Percentiles rank a stretch among this genome's conserved stretches.
Conservation (phyloP, 73 alveolate genomes). For the Paramecium tetraurelia region DNA sequence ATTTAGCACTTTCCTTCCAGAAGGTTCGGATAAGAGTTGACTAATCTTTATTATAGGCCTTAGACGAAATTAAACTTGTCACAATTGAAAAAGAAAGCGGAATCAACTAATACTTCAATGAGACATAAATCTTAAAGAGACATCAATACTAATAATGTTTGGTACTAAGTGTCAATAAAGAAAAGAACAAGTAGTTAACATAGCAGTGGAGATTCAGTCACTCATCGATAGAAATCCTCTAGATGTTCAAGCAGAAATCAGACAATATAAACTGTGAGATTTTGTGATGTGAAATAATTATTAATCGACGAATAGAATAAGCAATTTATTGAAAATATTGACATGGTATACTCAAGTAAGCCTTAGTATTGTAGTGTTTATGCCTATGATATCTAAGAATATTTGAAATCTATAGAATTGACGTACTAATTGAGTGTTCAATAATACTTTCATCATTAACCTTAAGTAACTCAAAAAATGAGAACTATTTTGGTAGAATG, state of each 20-base stretch:
- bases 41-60: background rate
- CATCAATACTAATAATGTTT: background rate
- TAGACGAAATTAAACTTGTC: background rate
- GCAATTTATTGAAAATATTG: constrained; percentile 13
- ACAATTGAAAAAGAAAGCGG: background rate
- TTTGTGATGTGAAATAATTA: constrained; percentile 25
- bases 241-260: background rate
- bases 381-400: constrained; percentile 58
- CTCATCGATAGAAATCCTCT: background rate
- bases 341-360: background rate
- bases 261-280: background rate
- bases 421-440: background rate
- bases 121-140: constrained; percentile 48
- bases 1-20: background rate
- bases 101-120: background rate
- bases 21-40: constrained; percentile 38
- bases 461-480: constrained; percentile 76
- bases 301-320: background rate
- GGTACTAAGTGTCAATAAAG: constrained; percentile 17
- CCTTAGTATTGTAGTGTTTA: constrained; percentile 53
- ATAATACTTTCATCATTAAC: constrained; percentile 54
- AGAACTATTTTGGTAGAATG: constrained; percentile 77
- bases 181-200: constrained; percentile 14
- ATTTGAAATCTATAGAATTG: constrained; percentile 45
- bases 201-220: background rate